A percentile compares a stretch with the other conserved stretches of the same genome.
phyloP scores from a whole-genome alignment of 2,329 filamentous ascomycete genomes.

The Blumeriella jaapii region DNA sequence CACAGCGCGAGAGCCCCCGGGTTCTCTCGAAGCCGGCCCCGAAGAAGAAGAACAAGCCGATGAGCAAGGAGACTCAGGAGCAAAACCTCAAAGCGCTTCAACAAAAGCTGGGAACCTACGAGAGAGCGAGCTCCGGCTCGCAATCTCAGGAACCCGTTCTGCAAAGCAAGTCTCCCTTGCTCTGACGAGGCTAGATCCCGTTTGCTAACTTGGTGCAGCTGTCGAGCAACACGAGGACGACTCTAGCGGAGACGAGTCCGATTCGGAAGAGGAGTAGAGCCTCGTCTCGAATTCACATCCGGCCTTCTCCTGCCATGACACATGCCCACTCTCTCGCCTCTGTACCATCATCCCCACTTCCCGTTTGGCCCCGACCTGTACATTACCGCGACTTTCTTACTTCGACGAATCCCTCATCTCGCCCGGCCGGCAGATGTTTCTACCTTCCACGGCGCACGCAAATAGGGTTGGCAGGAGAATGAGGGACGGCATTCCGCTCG shows the following conservation, averaged over 20 bases:
- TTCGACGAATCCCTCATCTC: too few species aligned
- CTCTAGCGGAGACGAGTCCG: slow-evolving; percentile 42
- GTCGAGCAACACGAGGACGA: slow-evolving; percentile 29
- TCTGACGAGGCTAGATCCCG: neutral
- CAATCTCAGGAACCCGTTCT: slow-evolving; percentile 31
- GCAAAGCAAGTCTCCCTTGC: slow-evolving; percentile 20
- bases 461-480: too few species aligned
- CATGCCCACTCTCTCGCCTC: too few species aligned
- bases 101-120: slow-evolving; percentile 42
- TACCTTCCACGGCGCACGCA: too few species aligned
- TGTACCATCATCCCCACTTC: too few species aligned
- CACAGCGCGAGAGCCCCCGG: slow-evolving; percentile 23
- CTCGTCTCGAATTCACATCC: too few species aligned
- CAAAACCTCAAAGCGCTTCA: slow-evolving; percentile 52
- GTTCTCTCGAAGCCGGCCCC: slow-evolving; percentile 26
- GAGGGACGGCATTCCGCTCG: too few species aligned
- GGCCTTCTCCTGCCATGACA: too few species aligned
- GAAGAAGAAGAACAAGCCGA: slow-evolving; percentile 58
- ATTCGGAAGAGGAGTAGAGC: slow-evolving; percentile 38
- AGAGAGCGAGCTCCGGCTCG: slow-evolving; percentile 19
- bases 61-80: slow-evolving; percentile 63
- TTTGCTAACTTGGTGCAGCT: slow-evolving; percentile 15
- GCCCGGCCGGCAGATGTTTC: too few species aligned
- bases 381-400: too few species aligned
- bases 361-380: too few species aligned